Conservation (phyloP, 2,329 filamentous ascomycete species). For the Paradendryphiella salina region DNA sequence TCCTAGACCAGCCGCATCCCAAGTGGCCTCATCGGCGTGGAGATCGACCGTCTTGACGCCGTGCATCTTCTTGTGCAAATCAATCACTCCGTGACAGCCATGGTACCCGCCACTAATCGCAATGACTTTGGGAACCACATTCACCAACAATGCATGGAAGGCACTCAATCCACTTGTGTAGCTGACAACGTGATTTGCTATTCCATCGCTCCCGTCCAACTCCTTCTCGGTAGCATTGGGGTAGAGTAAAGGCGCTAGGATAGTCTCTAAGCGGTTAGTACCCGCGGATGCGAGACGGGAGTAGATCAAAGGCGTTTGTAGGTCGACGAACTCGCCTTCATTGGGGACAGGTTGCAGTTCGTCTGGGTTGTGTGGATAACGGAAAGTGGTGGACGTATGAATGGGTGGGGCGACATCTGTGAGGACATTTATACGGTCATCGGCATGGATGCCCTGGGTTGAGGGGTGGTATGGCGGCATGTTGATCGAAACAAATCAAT, state of each 20-base stretch:
- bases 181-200: slow-evolving; percentile 62
- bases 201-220: slow-evolving; percentile 9
- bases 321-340: slow-evolving; percentile 48
- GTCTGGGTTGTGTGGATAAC: slow-evolving; percentile 73
- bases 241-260: slow-evolving; percentile 73
- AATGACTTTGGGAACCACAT: slow-evolving; percentile 78
- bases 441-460: slow-evolving; percentile 78
- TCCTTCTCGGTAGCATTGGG: slow-evolving; percentile 46
- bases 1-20: slow-evolving; percentile 65
- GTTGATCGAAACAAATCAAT: neutral
- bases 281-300: slow-evolving; percentile 79
- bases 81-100: slow-evolving; percentile 85
- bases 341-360: slow-evolving; percentile 57
- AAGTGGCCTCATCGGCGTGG: slow-evolving; percentile 56
- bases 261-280: slow-evolving; percentile 79
- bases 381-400: slow-evolving; percentile 89
- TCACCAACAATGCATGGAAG: slow-evolving; percentile 85
- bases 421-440: slow-evolving; percentile 73
- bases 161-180: slow-evolving; percentile 86
- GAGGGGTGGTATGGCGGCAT: slow-evolving; percentile 55
- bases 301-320: slow-evolving; percentile 62
- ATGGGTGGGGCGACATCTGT: slow-evolving; percentile 84
- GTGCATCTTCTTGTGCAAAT: slow-evolving; percentile 72
- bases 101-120: slow-evolving; percentile 88
- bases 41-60: slow-evolving; percentile 74